Evolutionary conservation across 176 grass and related monocot genomes (phyloP), one percentile per base, ranked within the genome.

Genomic region (Melocanna baccifera): DNA sequence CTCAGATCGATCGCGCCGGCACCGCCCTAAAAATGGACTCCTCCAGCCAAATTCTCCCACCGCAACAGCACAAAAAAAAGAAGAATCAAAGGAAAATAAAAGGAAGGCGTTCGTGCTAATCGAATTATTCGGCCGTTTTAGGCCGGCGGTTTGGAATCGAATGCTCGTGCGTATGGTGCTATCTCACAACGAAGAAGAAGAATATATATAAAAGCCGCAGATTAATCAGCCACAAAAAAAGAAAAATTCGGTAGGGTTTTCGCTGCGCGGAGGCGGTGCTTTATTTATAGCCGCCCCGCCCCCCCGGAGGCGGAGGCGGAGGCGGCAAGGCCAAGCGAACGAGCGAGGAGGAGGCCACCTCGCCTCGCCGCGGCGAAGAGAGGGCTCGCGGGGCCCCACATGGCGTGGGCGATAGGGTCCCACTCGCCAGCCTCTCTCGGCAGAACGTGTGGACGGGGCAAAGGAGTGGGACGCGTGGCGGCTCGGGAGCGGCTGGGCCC

Each of bases 21-120:
- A 53, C 41, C 62, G 53, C 20, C 25, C 88, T 82, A 86, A 90
- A 90, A 90, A 86, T 77, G 88, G 87, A 85, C 34, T 5, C 48
- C 50, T 34, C 73, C 68, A 66, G 26, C 23, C 42, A 37, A 52
- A 88, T 66, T 30, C 74, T 55, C 83, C 55, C 25, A 15, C 71
- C 52, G 26, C 41, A 4, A 12, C 53, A 69, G 36, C 22, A 62
- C n/a, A 6, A 23, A 16, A 25, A 14, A 14, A 1, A 10, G 29
- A 57, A 14, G 30, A 9, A 10, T 28, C 59, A 29, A 62, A 16
- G 4, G 25, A 10, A 28, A 29, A 29, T 4, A 12, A 26, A 28
- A 28, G 14, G 25, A 13, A 28, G 66, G 15, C 42, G 46, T 7
- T 28, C 13, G 3, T 20, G 61, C 25, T 5, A 39, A 53, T 71